Evolutionary conservation across 2,329 filamentous ascomycete genomes (phyloP).

Genomic region (Ophiostoma quercus): DNA sequence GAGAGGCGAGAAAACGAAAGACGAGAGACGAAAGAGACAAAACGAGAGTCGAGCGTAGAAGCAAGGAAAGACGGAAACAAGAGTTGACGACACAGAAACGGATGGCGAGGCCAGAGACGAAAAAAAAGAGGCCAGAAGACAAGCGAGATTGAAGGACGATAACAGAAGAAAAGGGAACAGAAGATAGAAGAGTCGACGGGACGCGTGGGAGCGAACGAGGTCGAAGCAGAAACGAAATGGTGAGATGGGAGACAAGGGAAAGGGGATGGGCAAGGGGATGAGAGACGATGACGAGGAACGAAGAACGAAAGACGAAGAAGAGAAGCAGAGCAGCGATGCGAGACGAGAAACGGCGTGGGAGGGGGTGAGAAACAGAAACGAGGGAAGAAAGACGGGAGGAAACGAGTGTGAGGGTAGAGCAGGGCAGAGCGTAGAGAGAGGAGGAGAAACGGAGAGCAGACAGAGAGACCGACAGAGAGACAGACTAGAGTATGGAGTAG

Average conservation of each 20-base stretch:
- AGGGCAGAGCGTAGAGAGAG: neutral
- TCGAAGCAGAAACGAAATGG: slow-evolving; percentile 9
- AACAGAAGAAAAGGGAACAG: neutral
- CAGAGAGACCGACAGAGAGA: neutral
- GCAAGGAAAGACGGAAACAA: neutral
- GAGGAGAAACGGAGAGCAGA: neutral
- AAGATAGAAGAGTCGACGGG: neutral
- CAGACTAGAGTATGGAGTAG: neutral
- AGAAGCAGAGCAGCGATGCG: slow-evolving; percentile 5
- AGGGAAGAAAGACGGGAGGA: slow-evolving; percentile 5
- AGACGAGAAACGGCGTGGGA: slow-evolving; percentile 6
- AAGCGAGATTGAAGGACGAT: neutral
- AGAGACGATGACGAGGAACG: too few relatives aligned
- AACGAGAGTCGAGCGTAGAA: slow-evolving; percentile 8
- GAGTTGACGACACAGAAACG: neutral
- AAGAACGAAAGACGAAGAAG: neutral
- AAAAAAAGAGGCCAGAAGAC: neutral
- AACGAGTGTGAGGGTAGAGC: slow-evolving; percentile 5
- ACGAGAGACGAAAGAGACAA: neutral
- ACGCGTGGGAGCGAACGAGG: neutral
- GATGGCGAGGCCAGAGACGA: neutral
- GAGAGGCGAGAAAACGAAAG: neutral
- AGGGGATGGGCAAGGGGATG: neutral
- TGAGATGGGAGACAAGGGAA: neutral
- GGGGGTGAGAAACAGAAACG: slow-evolving; percentile 13